phyloP scores from a whole-genome alignment of 2,329 filamentous ascomycete species.

The Onygenales sp. region DNA sequence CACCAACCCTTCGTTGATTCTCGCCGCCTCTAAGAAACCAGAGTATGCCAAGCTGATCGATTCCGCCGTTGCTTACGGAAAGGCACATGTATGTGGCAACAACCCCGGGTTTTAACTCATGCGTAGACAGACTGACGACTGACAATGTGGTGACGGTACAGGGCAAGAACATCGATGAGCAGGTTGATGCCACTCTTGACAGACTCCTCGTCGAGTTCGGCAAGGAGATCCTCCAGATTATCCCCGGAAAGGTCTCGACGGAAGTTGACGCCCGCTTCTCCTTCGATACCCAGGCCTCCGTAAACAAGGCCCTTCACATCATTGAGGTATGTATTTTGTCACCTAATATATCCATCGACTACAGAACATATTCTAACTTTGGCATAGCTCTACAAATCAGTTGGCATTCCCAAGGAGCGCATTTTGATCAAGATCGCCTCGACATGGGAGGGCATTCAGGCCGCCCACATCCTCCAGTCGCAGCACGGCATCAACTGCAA shows the following conservation, averaged over 20 bases:
- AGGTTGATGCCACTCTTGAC: constrained; percentile 88
- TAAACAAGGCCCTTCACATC: constrained; percentile 93
- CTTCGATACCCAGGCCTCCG: constrained; percentile 84
- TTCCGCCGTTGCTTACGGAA: constrained; percentile 73
- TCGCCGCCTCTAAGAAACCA: constrained; percentile 94
- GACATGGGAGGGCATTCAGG: constrained; percentile 99
- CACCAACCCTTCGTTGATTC: constrained; percentile 97
- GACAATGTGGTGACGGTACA: constrained; percentile 17
- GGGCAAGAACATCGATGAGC: constrained; percentile 57
- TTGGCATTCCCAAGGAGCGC: constrained; percentile 87
- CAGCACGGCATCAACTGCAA: constrained; percentile 98
- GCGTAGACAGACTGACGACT: background rate
- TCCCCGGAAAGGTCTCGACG: constrained; percentile 97
- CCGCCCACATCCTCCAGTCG: constrained; percentile 89
- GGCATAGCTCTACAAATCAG: constrained; percentile 78
- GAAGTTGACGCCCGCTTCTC: constrained; percentile 96
- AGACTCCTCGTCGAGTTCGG: constrained; percentile 95
- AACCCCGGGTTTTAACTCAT: background rate
- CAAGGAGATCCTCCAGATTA: constrained; percentile 91
- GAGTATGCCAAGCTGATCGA: constrained; percentile 94
- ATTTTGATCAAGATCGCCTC: constrained; percentile 98
- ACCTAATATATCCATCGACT: background rate
- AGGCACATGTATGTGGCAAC: constrained; percentile 51
- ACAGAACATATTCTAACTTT: constrained; percentile 15
- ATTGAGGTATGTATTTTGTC: constrained; percentile 61